A percentile compares a stretch with the other conserved stretches of the same genome.
Evolutionary conservation across 108 stramenopile species (phyloP).

Genomic region (Cyclotella baltica): DNA sequence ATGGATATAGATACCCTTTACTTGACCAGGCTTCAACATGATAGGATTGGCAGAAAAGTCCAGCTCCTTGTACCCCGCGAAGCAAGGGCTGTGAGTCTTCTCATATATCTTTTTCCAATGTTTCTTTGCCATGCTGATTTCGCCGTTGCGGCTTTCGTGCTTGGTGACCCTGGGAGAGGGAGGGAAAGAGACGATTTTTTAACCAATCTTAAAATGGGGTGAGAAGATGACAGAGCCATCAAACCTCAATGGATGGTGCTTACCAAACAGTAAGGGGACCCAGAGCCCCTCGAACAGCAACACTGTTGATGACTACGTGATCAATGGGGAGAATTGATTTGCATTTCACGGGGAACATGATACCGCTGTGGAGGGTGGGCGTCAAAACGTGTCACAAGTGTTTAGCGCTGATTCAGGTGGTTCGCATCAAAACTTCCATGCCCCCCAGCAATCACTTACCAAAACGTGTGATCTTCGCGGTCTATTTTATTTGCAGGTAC

Average conservation of each 20-base stretch:
- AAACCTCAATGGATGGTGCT: neutral
- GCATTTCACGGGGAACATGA: constrained; percentile 88
- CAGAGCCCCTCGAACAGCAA: constrained; percentile 74
- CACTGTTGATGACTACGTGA: constrained; percentile 69
- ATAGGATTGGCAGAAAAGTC: constrained; percentile 70
- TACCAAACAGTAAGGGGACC: constrained; percentile 85
- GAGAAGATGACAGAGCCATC: neutral
- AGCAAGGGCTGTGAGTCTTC: constrained; percentile 61
- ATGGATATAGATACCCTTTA: constrained; percentile 82
- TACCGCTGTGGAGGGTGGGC: constrained; percentile 60
- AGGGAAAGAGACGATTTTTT: too few species aligned
- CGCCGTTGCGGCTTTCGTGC: constrained; percentile 48
- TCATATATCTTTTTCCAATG: constrained; percentile 87
- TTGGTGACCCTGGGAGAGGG: constrained; percentile 62
- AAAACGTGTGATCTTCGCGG: constrained; percentile 92
- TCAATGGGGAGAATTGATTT: constrained; percentile 79
- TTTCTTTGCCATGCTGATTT: constrained; percentile 47
- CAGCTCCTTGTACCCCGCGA: constrained; percentile 62
- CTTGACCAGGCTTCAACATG: constrained; percentile 72
- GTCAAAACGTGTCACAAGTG: neutral
- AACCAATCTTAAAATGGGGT: neutral
- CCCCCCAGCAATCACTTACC: constrained; percentile 46
- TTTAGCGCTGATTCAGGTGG: too few species aligned
- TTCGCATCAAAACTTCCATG: neutral
- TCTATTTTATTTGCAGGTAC: constrained; percentile 48